Conservation (phyloP, 352 stramenopile genomes). For the Paralagenidium karlingii region DNA sequence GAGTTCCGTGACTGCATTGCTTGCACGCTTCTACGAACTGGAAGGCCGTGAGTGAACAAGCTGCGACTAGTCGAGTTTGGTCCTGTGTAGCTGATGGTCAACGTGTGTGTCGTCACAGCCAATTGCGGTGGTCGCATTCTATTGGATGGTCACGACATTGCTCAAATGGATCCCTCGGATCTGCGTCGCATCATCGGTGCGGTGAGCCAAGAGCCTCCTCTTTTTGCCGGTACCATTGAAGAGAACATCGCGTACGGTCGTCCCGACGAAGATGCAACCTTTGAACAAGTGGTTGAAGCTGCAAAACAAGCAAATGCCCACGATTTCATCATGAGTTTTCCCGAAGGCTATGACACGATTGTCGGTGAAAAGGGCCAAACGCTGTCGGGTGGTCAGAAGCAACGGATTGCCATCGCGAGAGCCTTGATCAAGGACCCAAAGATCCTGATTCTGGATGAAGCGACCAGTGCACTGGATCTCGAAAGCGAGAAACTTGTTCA, state of each 20-base stretch:
- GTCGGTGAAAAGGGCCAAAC: conserved; percentile 58
- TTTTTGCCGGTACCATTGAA: conserved; percentile 63
- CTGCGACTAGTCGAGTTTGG: conserved; percentile 10
- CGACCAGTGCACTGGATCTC: conserved; percentile 57
- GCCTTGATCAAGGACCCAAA: conserved; percentile 62
- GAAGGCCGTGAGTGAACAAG: conserved; percentile 43
- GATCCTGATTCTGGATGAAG: conserved; percentile 71
- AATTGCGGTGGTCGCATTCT: conserved; percentile 32
- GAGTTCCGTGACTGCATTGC: conserved; percentile 67
- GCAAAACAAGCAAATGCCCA: conserved; percentile 64
- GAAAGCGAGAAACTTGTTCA: conserved; percentile 71
- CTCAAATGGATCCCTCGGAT: conserved; percentile 28
- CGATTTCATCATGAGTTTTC: conserved; percentile 67
- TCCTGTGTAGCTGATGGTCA: background rate
- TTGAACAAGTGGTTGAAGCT: conserved; percentile 42
- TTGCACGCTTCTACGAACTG: conserved; percentile 88
- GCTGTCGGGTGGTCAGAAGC: conserved; percentile 67
- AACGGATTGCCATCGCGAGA: conserved; percentile 65
- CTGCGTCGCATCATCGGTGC: conserved; percentile 50
- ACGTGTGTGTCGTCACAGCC: conserved; percentile 3
- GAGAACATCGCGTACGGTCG: conserved; percentile 72
- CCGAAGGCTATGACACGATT: conserved; percentile 63
- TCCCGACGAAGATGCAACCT: conserved; percentile 22
- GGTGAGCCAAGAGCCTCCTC: conserved; percentile 53
- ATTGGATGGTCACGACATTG: conserved; percentile 47